These are phyloP conservation scores for Arachnopeziza araneosa DNA, from an alignment of 2,329 filamentous ascomycete species.

Conservation along the genomic window DNA sequence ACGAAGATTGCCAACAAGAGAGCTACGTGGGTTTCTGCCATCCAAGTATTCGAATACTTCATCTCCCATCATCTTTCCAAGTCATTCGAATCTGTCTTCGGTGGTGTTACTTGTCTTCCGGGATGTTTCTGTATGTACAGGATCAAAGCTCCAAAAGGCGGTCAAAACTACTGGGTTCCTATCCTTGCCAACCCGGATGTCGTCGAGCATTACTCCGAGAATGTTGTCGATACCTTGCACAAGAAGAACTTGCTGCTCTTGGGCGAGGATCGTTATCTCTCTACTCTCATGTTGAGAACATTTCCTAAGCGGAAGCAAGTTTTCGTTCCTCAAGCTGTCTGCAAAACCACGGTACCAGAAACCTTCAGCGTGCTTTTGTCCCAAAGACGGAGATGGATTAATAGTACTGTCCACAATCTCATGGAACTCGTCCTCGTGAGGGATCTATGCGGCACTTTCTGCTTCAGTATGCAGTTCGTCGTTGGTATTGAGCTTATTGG, in stretches of 20 bases:
- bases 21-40: conserved; percentile 90
- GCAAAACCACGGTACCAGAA: conserved; percentile 96
- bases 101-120: conserved; percentile 96
- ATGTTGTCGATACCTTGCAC: conserved; percentile 96
- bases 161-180: conserved; percentile 98
- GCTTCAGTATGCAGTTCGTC: conserved; percentile 99
- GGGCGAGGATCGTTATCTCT: conserved; percentile 91
- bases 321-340: conserved; percentile 96
- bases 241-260: conserved; percentile 92
- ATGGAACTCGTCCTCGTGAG: conserved; percentile 96
- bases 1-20: conserved; percentile 99
- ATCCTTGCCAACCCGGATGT: conserved; percentile 98
- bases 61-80: conserved; percentile 97
- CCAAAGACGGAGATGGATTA: conserved; percentile 96
- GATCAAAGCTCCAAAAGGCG: conserved; percentile 97
- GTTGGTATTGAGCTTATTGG: conserved; percentile 93
- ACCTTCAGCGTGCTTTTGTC: conserved; percentile 88
- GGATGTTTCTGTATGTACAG: conserved; percentile 99
- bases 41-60: conserved; percentile 99
- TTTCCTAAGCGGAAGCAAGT: conserved; percentile 99
- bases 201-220: conserved; percentile 98
- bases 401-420: conserved; percentile 96
- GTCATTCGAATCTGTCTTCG: conserved; percentile 96
- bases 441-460: conserved; percentile 97
- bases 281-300: conserved; percentile 95